A percentile compares a stretch with the other conserved stretches of the same genome.
These are phyloP conservation scores for Bipolaris zeicola DNA, from an alignment of 2,329 filamentous ascomycete genomes.

Conservation along the genomic window DNA sequence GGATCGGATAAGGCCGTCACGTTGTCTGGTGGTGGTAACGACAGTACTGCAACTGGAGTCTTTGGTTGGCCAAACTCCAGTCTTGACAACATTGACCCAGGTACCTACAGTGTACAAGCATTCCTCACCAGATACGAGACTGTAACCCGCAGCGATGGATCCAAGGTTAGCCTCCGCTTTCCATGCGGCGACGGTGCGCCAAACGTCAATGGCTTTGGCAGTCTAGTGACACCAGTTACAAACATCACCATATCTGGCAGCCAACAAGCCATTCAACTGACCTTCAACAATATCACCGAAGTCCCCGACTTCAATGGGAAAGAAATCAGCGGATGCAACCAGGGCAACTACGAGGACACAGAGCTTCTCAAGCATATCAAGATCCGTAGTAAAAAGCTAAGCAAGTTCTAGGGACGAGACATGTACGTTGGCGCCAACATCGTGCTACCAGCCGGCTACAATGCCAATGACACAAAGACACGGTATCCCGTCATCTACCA, in stretches of 20 bases:
- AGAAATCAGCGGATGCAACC: constrained; percentile 47
- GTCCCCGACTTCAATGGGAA: constrained; percentile 34
- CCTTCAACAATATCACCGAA: constrained; percentile 38
- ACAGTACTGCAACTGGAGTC: constrained; percentile 32
- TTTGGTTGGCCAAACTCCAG: constrained; percentile 45
- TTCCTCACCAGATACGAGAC: constrained; percentile 47
- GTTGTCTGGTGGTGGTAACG: constrained; percentile 37
- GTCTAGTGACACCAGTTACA: constrained; percentile 30
- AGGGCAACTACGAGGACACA: constrained; percentile 49
- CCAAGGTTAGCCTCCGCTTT: constrained; percentile 42
- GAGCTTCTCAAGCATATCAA: constrained; percentile 45
- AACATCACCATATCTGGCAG: constrained; percentile 36
- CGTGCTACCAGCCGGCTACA: constrained; percentile 44
- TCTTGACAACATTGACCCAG: constrained; percentile 37
- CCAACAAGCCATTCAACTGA: constrained; percentile 38
- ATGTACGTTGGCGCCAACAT: constrained; percentile 48
- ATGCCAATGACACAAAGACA: constrained; percentile 34
- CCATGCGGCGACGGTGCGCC: constrained; percentile 46
- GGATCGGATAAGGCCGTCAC: constrained; percentile 20
- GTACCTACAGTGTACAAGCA: constrained; percentile 44
- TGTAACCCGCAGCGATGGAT: constrained; percentile 46
- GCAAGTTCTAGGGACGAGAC: constrained; percentile 46
- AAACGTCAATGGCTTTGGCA: constrained; percentile 40
- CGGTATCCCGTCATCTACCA: constrained; percentile 47
- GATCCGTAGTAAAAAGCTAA: constrained; percentile 46